Percentiles rank a stretch among this genome's conserved stretches.
phyloP scores from a whole-genome alignment of 2,329 filamentous ascomycete genomes.

The Chrysosphaeria jannelii region DNA sequence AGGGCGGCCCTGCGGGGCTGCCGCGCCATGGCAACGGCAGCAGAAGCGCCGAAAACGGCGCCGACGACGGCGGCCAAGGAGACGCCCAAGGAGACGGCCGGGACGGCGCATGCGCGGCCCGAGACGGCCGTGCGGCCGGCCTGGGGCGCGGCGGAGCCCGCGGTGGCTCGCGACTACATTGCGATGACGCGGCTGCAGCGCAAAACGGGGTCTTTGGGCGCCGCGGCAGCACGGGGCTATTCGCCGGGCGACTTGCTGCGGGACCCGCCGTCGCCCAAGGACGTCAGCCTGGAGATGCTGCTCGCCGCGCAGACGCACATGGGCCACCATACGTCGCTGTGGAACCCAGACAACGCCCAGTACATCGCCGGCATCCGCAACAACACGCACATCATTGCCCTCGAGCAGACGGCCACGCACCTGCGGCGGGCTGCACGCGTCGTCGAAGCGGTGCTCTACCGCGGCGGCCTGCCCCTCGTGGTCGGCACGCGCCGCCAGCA shows the following conservation, averaged over 20 bases:
- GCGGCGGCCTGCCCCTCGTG: conserved; percentile 66
- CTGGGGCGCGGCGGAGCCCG: not conserved
- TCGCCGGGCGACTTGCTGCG: conserved; percentile 31
- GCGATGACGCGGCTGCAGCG: conserved; percentile 13
- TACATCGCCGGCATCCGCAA: conserved; percentile 83
- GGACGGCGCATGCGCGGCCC: not conserved
- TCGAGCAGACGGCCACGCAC: conserved; percentile 69
- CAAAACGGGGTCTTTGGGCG: conserved; percentile 18
- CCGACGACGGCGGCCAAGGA: no score
- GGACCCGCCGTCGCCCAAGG: conserved; percentile 44
- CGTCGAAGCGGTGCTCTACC: conserved; percentile 57
- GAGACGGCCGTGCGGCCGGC: not conserved
- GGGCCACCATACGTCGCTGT: conserved; percentile 68
- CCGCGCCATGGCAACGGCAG: no score
- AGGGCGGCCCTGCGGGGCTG: no score
- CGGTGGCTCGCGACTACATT: conserved; percentile 10
- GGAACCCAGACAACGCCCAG: conserved; percentile 80
- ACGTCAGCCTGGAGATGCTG: conserved; percentile 72
- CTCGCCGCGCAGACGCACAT: conserved; percentile 70
- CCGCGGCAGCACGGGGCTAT: conserved; percentile 23
- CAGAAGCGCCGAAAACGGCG: no score
- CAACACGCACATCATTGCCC: conserved; percentile 73
- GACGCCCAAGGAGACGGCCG: not conserved
- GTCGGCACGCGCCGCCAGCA: conserved; percentile 68
- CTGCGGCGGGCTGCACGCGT: conserved; percentile 81